These are phyloP conservation scores for Colletotrichum magnum DNA, from an alignment of 2,329 filamentous ascomycete species.

Conservation along the genomic window DNA sequence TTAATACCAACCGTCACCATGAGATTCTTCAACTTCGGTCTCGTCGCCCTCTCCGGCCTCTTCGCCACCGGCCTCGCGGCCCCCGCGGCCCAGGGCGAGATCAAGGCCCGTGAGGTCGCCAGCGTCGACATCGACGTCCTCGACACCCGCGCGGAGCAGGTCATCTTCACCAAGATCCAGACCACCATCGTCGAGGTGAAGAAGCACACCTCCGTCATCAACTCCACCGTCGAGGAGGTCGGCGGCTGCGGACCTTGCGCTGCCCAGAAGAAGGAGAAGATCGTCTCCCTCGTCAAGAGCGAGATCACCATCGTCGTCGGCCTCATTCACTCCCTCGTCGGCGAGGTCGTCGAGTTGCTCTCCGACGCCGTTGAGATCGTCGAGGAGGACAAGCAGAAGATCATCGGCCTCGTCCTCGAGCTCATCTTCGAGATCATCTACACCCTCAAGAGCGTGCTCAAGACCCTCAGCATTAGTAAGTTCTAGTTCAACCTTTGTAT, in stretches of 20 bases:
- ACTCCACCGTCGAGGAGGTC: slow-evolving; percentile 27
- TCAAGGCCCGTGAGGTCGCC: not conserved
- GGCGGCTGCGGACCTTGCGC: slow-evolving; percentile 13
- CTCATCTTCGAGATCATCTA: slow-evolving; percentile 32
- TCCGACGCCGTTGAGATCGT: slow-evolving; percentile 26
- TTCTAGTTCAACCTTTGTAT: not conserved
- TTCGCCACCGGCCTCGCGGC: slow-evolving; percentile 29
- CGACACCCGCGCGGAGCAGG: slow-evolving; percentile 25
- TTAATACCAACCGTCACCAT: slow-evolving; percentile 26
- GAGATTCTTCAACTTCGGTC: slow-evolving; percentile 35
- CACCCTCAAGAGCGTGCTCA: slow-evolving; percentile 30
- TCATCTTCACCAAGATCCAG: slow-evolving; percentile 32
- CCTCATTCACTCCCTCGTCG: slow-evolving; percentile 22
- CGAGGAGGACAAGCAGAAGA: slow-evolving; percentile 36
- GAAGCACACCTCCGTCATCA: slow-evolving; percentile 36
- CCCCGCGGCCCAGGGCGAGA: slow-evolving; percentile 11
- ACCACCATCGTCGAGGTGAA: slow-evolving; percentile 27
- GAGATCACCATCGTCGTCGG: slow-evolving; percentile 34
- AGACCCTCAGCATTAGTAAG: slow-evolving; percentile 26
- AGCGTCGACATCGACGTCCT: not conserved
- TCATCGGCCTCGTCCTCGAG: slow-evolving; percentile 26
- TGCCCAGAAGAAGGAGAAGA: slow-evolving; percentile 18
- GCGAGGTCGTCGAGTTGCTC: slow-evolving; percentile 23
- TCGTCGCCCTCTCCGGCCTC: slow-evolving; percentile 28
- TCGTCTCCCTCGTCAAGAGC: slow-evolving; percentile 30